Base-by-base conservation (phyloP, 352 stramenopile species). In the Stephanocyclus meneghinianus region DNA sequence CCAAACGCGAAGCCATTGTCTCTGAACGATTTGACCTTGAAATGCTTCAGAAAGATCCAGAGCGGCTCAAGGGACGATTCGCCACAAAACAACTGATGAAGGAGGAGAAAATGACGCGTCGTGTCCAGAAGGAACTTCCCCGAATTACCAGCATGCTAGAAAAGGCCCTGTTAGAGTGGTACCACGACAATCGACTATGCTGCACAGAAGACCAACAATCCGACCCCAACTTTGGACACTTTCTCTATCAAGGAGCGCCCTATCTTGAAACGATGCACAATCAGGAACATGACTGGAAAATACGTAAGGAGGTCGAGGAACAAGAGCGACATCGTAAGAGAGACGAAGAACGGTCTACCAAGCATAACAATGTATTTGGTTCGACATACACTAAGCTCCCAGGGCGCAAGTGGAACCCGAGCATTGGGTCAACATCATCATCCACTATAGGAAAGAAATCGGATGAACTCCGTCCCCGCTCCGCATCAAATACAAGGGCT, bases 31-130 rank as follows among this genome's bases (percentile, higher is more conserved):
- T 86, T 51, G 75, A 94, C 69, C 90, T 93, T n/a, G 87, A 93
- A 61, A 76, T 89, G 13, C 74, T 95, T 7, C 88, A 94, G 47
- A 91, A 93, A 50, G 89, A 95, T 76, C 88, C 91, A 11, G 83
- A 91, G 60, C 75, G 91, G 32, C 72, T 95, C 56, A 88, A 94
- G 71, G 84, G 90, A 77, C 80, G 91, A 44, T 81, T 86, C 45
- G 82, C 87, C 35, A 85, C 81, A 21, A 87, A 85, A 65, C 89
- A 93, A 65, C 81, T 93, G 2, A 91, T 92, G 85, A 86, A 91
- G 61, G 91, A 95, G 83, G 91, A 95, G 71, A 95, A 94, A 71
- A 94, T 95, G 89, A 83, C 69, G 10, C 61, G 81, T 72, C 67
- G 91, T 37, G 91, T 95, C 56, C 88, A 90, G 57, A 90, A 90